Percentiles rank a stretch among this genome's conserved stretches.
Evolutionary conservation across 768 basidiomycete genomes (phyloP).

Genomic region (Nevesoporus exiguus): DNA sequence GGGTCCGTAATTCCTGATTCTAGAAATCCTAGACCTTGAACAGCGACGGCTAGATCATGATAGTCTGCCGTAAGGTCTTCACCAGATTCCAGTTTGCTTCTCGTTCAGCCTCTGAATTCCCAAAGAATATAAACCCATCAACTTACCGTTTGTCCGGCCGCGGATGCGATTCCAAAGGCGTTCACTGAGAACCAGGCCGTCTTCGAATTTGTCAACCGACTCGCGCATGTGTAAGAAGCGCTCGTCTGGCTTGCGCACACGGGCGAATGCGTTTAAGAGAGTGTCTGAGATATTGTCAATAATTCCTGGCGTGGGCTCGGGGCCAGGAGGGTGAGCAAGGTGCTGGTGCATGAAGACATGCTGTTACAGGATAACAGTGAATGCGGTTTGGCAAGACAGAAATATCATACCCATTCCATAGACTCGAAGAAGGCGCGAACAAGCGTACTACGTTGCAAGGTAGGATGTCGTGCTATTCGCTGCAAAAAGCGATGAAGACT

Average conservation of each 20-base stretch:
- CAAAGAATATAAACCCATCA: conserved; percentile 24
- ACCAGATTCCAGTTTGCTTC: conserved; percentile 75
- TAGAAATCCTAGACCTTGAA: conserved; percentile 95
- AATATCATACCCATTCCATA: conserved; percentile 86
- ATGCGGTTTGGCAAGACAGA: not conserved
- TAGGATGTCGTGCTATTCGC: conserved; percentile 90
- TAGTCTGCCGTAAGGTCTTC: conserved; percentile 97
- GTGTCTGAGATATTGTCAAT: conserved; percentile 97
- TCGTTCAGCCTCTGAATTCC: conserved; percentile 80
- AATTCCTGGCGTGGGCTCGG: conserved; percentile 74
- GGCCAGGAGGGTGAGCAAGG: conserved; percentile 84
- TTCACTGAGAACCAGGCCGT: conserved; percentile 80
- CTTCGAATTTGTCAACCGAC: conserved; percentile 93
- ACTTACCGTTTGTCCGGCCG: conserved; percentile 83
- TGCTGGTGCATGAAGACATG: conserved; percentile 98
- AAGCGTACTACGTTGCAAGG: conserved; percentile 84
- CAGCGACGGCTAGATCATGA: conserved; percentile 92
- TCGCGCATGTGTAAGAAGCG: conserved; percentile 92
- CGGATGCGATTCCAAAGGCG: conserved; percentile 76
- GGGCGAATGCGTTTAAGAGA: conserved; percentile 91
- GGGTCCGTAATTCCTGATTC: conserved; percentile 99
- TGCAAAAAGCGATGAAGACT: conserved; percentile 93
- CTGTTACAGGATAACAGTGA: conserved; percentile 39
- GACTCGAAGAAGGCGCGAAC: conserved; percentile 95
- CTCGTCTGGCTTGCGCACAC: conserved; percentile 95